phyloP scores from a whole-genome alignment of 2,329 filamentous ascomycete genomes.

The Geosmithia flava region DNA sequence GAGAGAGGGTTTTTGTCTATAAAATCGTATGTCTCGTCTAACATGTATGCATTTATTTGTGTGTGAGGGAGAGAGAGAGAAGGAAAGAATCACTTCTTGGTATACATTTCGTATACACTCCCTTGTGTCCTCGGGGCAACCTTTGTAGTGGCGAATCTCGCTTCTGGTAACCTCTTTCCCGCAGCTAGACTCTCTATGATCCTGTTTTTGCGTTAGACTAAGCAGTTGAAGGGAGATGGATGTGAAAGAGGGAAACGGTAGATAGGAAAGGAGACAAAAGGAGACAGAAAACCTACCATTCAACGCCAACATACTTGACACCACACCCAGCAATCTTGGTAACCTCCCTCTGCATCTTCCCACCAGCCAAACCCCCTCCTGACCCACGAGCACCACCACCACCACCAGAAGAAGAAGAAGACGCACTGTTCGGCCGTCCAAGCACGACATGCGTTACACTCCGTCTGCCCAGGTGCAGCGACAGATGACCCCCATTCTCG shows the following conservation, averaged over 20 bases:
- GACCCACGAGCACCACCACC: constrained; percentile 55
- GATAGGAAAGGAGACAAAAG: constrained; percentile 4
- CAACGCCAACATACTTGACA: constrained; percentile 67
- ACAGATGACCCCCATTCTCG: constrained; percentile 60
- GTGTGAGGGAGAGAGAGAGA: no score
- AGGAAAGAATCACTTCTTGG: constrained; percentile 10
- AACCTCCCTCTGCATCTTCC: constrained; percentile 76
- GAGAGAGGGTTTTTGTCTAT: no score
- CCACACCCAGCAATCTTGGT: constrained; percentile 50
- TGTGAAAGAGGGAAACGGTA: constrained; percentile 1
- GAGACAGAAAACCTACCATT: constrained; percentile 48
- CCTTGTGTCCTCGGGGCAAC: constrained; percentile 49
- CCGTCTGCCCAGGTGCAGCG: constrained; percentile 57
- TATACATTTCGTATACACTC: constrained; percentile 46
- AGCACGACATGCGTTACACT: constrained; percentile 80
- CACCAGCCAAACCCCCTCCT: constrained; percentile 63
- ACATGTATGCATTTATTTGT: background rate
- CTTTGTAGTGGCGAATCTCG: constrained; percentile 53
- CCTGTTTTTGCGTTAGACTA: constrained; percentile 28
- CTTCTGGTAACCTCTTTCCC: constrained; percentile 63
- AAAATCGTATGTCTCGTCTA: constrained; percentile 7
- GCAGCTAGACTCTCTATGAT: constrained; percentile 72
- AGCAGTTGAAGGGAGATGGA: background rate
- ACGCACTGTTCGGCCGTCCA: constrained; percentile 37
- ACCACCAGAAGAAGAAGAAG: constrained; percentile 10